phyloP scores from a whole-genome alignment of 2,329 filamentous ascomycete genomes.

The Chaetomiaceae sp. region DNA sequence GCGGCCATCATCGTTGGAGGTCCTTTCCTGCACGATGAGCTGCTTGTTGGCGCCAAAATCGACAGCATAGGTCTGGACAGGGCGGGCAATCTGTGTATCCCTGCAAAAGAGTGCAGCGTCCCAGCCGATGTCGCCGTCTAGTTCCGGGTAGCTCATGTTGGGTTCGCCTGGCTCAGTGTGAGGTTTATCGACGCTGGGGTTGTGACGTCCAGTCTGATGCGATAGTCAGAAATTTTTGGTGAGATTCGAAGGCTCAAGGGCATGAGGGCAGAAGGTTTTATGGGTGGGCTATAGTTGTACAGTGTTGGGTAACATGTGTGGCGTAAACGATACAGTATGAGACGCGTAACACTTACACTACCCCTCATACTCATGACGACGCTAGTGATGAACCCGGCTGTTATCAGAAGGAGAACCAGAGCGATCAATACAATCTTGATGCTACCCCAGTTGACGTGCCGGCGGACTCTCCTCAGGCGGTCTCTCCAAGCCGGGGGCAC shows the following conservation, averaged over 20 bases:
- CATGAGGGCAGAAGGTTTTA: neutral
- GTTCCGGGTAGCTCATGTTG: conserved; percentile 27
- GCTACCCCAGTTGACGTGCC: conserved; percentile 28
- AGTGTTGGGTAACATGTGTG: too few relatives aligned
- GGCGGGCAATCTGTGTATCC: conserved; percentile 29
- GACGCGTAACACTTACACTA: conserved; percentile 26
- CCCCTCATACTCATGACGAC: conserved; percentile 26
- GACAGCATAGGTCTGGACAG: conserved; percentile 31
- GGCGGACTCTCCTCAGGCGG: conserved; percentile 28
- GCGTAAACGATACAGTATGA: neutral
- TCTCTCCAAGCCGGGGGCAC: conserved; percentile 25
- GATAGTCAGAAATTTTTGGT: too few relatives aligned
- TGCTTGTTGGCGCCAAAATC: conserved; percentile 35
- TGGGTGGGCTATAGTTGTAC: too few relatives aligned
- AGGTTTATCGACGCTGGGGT: conserved; percentile 1
- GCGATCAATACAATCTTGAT: conserved; percentile 30
- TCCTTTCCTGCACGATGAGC: conserved; percentile 40
- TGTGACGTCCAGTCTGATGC: conserved; percentile 5
- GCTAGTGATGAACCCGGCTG: conserved; percentile 31
- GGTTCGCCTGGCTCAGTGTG: conserved; percentile 4
- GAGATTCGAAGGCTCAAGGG: too few relatives aligned
- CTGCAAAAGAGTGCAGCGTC: conserved; percentile 15
- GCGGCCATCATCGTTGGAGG: conserved; percentile 20
- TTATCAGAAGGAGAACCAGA: conserved; percentile 31
- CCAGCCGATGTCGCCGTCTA: conserved; percentile 27